A percentile compares a stretch with the other conserved stretches of the same genome.
These are phyloP conservation scores for Saksenaea oblongispora DNA, from an alignment of 371 early-diverging fungal species.

Conservation along the genomic window DNA sequence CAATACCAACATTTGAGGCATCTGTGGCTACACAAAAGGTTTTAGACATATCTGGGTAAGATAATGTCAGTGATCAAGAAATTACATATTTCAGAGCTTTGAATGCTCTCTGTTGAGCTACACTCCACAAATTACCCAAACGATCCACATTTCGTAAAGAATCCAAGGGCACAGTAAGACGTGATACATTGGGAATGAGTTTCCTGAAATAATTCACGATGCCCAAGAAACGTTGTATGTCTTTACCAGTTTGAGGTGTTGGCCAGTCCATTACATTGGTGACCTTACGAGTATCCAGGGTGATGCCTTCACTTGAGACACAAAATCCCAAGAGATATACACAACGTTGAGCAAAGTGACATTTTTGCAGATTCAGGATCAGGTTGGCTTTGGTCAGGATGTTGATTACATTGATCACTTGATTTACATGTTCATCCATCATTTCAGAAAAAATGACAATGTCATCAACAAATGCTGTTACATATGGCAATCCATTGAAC, in stretches of 20 bases:
- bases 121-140: conserved; percentile 6
- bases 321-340: conserved; percentile 22
- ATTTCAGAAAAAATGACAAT: neutral
- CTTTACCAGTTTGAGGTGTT: conserved; percentile 11
- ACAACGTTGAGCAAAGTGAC: conserved; percentile 12
- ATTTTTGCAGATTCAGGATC: conserved; percentile 24
- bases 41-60: conserved; percentile 22
- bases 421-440: conserved; percentile 8
- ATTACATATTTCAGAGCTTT: conserved; percentile 8
- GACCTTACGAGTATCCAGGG: conserved; percentile 18
- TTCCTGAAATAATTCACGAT: conserved; percentile 34
- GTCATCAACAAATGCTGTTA: conserved; percentile 17
- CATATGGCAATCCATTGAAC: neutral
- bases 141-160: conserved; percentile 10
- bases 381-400: conserved; percentile 16
- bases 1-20: conserved; percentile 41
- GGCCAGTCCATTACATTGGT: conserved; percentile 16
- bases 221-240: conserved; percentile 26
- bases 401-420: conserved; percentile 11
- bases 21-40: conserved; percentile 42
- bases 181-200: conserved; percentile 16
- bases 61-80: neutral
- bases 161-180: conserved; percentile 22
- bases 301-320: conserved; percentile 9
- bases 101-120: conserved; percentile 10